Evolutionary conservation across 495 filamentous ascomycete genomes (phyloP).

Genomic region (Penicillium daleae): DNA sequence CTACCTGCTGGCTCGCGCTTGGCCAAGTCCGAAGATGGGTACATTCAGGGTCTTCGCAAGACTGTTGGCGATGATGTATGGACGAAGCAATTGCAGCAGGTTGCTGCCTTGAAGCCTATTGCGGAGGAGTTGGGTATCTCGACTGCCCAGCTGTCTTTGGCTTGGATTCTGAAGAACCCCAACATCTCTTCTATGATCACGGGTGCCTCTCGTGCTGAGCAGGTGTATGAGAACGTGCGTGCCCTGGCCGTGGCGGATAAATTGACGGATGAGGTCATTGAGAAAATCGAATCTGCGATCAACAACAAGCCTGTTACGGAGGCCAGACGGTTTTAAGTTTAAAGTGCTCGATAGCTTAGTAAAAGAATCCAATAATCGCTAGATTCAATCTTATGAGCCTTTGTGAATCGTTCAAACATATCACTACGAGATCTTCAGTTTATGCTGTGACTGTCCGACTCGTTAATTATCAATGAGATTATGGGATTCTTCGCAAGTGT

Average conservation of each 20-base stretch:
- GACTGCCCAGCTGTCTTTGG: conserved; percentile 69
- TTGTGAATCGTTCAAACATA: conserved; percentile 24
- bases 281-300: conserved; percentile 69
- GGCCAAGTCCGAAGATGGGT: conserved; percentile 46
- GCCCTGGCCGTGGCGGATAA: conserved; percentile 63
- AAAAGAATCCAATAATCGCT: not conserved
- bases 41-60: conserved; percentile 35
- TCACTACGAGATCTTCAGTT: too few relatives aligned
- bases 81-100: conserved; percentile 29
- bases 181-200: conserved; percentile 77
- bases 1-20: conserved; percentile 43
- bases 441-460: too few relatives aligned
- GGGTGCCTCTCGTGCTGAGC: conserved; percentile 71
- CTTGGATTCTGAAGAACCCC: conserved; percentile 79
- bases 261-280: conserved; percentile 68
- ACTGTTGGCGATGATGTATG: conserved; percentile 28
- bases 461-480: too few relatives aligned
- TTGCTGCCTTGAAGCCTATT: conserved; percentile 57
- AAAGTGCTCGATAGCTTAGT: not conserved
- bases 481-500: too few relatives aligned
- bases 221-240: conserved; percentile 72
- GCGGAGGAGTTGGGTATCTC: conserved; percentile 69
- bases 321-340: conserved; percentile 23
- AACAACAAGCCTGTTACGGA: conserved; percentile 62
- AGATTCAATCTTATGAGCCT: not conserved